Evolutionary conservation across 768 basidiomycete genomes (phyloP).

Genomic region (Lentinula aciculospora): DNA sequence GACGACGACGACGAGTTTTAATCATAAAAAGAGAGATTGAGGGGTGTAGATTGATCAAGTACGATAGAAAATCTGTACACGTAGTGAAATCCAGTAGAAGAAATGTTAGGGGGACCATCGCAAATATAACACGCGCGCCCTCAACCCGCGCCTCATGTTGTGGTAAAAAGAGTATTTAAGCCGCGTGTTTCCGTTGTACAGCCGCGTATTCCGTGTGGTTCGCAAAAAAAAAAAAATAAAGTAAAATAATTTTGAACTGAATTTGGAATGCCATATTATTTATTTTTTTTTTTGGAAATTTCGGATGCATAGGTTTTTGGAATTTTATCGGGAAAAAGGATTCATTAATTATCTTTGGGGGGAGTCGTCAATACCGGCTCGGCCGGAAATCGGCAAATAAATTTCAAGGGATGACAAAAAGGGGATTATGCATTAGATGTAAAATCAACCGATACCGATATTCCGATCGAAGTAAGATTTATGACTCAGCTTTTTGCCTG

Average conservation of each 20-base stretch:
- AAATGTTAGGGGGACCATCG: no score
- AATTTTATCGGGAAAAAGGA: no score
- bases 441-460: background rate
- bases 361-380: background rate
- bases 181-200: no score
- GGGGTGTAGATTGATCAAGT: background rate
- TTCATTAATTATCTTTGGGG: no score
- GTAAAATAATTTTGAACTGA: no score
- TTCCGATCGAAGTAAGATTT: background rate
- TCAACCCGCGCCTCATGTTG: background rate
- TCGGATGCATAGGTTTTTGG: no score
- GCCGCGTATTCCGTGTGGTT: background rate
- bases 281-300: no score
- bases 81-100: no score
- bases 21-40: slow-evolving; percentile 47
- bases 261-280: background rate
- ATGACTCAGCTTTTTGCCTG: background rate
- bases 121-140: no score
- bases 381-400: background rate
- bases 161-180: no score
- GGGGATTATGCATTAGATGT: no score
- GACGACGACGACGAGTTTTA: slow-evolving; percentile 16
- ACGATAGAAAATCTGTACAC: no score
- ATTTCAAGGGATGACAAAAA: background rate
- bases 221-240: background rate